Conservation (phyloP, 495 filamentous ascomycete genomes). For the Hypoxylon crocopeplum region DNA sequence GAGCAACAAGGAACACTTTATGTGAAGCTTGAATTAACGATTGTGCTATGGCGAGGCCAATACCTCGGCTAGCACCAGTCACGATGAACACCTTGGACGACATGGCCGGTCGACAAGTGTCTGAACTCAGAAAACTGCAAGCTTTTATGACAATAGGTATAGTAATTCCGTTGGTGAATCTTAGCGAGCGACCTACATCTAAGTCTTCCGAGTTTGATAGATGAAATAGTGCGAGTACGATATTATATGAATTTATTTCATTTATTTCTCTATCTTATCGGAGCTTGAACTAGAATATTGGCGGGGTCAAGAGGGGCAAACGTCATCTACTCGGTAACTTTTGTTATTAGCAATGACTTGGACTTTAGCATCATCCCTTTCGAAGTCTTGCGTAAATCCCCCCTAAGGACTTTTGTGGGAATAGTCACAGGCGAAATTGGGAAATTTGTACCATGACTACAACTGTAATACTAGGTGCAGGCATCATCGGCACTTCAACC, state of each 20-base stretch:
- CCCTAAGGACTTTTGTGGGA: not conserved
- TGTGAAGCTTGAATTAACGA: conserved; percentile 71
- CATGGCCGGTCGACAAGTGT: conserved; percentile 25
- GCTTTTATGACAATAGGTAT: no score
- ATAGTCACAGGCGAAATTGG: not conserved
- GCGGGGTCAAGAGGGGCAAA: conserved; percentile 28
- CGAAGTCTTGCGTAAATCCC: not conserved
- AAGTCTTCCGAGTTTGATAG: not conserved
- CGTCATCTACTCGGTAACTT: conserved; percentile 1
- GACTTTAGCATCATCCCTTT: not conserved
- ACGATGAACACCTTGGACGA: conserved; percentile 68
- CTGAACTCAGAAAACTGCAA: no score
- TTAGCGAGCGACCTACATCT: not conserved
- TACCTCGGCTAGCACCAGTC: conserved; percentile 76
- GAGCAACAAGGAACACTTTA: conserved; percentile 79
- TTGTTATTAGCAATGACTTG: no score
- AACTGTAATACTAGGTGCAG: conserved; percentile 78
- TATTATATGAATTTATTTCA: not conserved
- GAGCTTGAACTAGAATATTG: not conserved
- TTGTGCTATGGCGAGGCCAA: conserved; percentile 80
- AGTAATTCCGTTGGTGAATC: no score
- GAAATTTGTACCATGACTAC: conserved; percentile 34
- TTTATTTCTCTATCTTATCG: conserved; percentile 6
- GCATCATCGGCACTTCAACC: conserved; percentile 80
- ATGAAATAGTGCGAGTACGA: not conserved